Percentiles rank a stretch among this genome's conserved stretches.
These are phyloP conservation scores for Podospora conica DNA, from an alignment of 495 filamentous ascomycete genomes.

Conservation along the genomic window DNA sequence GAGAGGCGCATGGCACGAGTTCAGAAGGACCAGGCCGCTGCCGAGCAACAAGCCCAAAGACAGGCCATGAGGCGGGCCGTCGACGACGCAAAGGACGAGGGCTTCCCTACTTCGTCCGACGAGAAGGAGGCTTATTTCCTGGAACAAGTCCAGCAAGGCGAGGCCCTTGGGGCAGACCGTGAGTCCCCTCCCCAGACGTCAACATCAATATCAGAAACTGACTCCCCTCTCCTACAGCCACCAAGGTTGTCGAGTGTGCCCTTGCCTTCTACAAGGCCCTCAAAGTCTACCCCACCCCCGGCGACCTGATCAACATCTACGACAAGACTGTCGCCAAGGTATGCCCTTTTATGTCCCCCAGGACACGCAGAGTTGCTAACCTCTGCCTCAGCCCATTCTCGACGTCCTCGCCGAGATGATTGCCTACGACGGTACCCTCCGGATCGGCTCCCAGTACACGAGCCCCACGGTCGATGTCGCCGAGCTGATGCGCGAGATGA, in stretches of 20 bases:
- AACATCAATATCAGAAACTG: not conserved
- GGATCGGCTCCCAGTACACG: constrained; percentile 50
- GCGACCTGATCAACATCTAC: constrained; percentile 90
- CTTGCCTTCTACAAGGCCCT: constrained; percentile 95
- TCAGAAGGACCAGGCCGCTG: constrained; percentile 71
- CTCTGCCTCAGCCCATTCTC: constrained; percentile 62
- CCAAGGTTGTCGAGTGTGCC: constrained; percentile 74
- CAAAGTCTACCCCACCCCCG: constrained; percentile 93
- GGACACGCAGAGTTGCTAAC: not conserved
- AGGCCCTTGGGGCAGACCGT: constrained; percentile 57
- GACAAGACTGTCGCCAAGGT: constrained; percentile 96
- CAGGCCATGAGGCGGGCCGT: constrained; percentile 65
- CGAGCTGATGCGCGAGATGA: constrained; percentile 33
- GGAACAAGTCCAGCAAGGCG: constrained; percentile 82
- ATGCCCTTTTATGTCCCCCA: constrained; percentile 12
- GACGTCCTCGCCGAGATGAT: constrained; percentile 98
- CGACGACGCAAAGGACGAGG: constrained; percentile 74
- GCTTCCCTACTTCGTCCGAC: constrained; percentile 83
- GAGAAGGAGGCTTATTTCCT: constrained; percentile 84
- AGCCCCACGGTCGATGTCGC: constrained; percentile 27
- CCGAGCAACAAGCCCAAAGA: constrained; percentile 60
- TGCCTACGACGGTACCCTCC: constrained; percentile 71
- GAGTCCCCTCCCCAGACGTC: constrained; percentile 12
- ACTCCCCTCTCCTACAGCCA: constrained; percentile 41
- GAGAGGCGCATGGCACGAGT: constrained; percentile 67